phyloP scores from a whole-genome alignment of 805 yeast species.

The Blastobotrys americana region DNA sequence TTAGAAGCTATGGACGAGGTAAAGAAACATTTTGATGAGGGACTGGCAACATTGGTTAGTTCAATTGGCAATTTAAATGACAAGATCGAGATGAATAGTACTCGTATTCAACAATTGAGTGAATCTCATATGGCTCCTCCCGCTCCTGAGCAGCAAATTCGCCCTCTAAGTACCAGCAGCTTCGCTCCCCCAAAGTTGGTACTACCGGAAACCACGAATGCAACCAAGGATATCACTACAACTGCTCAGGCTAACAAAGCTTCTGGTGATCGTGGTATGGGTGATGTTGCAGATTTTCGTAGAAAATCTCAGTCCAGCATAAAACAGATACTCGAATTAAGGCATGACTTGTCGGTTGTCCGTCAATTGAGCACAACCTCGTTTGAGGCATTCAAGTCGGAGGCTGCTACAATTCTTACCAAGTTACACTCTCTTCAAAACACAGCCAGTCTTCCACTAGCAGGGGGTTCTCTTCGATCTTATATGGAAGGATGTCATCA shows the following conservation, averaged over 20 bases:
- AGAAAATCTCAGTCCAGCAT: background rate
- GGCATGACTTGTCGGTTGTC: conserved; percentile 23
- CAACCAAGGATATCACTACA: background rate
- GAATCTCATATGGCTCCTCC: conserved; percentile 9
- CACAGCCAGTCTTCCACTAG: conserved; percentile 18
- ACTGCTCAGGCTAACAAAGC: background rate
- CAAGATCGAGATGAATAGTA: conserved; percentile 21
- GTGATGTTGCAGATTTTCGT: background rate
- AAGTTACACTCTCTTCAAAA: conserved; percentile 14
- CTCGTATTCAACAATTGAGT: conserved; percentile 16
- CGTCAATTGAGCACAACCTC: conserved; percentile 19
- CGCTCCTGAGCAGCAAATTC: background rate
- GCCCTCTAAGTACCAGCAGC: background rate
- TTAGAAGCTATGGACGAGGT: conserved; percentile 38
- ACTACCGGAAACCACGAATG: background rate
- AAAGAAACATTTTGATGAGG: conserved; percentile 27
- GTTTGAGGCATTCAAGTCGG: conserved; percentile 12
- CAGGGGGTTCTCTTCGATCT: conserved; percentile 32
- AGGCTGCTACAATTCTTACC: conserved; percentile 12
- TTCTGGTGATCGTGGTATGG: background rate
- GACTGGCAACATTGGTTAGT: conserved; percentile 18
- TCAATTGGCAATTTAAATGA: conserved; percentile 23
- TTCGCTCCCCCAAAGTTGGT: background rate
- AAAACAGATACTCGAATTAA: conserved; percentile 6
- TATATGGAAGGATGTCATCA: conserved; percentile 74